Base-by-base conservation (phyloP, 768 basidiomycete species). In the Agaricus sinodeliciosus region DNA sequence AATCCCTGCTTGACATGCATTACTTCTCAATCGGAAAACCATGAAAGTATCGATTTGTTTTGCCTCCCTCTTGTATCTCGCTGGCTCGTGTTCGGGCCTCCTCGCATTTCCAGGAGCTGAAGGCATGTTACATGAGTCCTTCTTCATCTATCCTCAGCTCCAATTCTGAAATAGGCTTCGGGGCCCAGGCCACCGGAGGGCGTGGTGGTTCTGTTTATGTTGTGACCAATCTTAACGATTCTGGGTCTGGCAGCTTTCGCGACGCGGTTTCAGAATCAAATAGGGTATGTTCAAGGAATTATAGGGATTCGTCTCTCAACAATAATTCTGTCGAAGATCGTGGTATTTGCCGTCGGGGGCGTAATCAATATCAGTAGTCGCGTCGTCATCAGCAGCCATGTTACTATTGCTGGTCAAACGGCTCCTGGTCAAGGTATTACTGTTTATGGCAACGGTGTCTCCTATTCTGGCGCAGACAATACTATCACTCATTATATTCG, bases 381-480 rank as follows among this genome's bases (percentile, higher is more conserved):
- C 22, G 61, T 69, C 15, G 66, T 70, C 28, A 58, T 70, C 28
- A 68, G 64, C 45, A 59, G 57, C 16, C 61, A 65, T 48, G 59
- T 67, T 19, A 66, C 61, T 1, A 69, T 70, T 16, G 66, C 65
- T 34, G 68, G 69, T 3, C 67, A 70, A 51, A 70, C 68, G n/a
- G 68, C 69, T 16, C 69, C 69, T 22, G 69, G 69, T 13, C 67
- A 68, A 58, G 69, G 68, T n/a, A 70, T 70, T 25, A 70, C 68
- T 18, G 63, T 69, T 40, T 68, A 67, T 49, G 68, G 68, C 9
- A 69, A 70, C 45, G 67, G 66, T 26, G 49, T 67, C 40, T 66
- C 65, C 11, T 68, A 68, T 40, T 70, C 68, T 4, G 55, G 49
- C 7, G 65, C 68, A 11, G 47, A 58, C 44, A 64, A 70, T 51